Evolutionary conservation across 441 rosid genomes (phyloP).

Genomic region (Populus trichocarpa): DNA sequence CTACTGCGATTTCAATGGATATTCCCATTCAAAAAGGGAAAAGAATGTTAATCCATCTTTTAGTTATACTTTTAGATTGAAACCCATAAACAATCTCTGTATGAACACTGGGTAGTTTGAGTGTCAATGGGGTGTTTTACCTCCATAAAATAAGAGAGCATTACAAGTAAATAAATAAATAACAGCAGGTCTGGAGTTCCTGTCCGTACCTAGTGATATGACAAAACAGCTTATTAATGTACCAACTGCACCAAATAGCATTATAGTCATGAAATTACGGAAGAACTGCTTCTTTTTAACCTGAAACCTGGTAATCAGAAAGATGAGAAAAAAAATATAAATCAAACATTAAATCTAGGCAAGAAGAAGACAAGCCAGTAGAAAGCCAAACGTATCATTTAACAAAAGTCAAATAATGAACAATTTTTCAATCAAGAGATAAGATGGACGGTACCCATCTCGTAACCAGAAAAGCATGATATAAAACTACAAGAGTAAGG

Average conservation of each 20-base stretch:
- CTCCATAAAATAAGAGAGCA: constrained; percentile 1
- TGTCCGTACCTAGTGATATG: constrained; percentile 56
- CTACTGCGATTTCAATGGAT: neutral
- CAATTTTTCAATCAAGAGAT: neutral
- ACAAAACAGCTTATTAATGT: constrained; percentile 60
- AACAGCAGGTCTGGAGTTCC: constrained; percentile 1
- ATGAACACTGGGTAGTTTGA: neutral
- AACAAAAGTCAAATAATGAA: neutral
- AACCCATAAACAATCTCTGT: neutral
- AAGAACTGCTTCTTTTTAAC: constrained; percentile 95
- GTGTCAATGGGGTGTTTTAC: neutral
- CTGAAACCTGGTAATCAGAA: constrained; percentile 58
- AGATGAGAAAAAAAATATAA: neutral
- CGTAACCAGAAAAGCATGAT: neutral
- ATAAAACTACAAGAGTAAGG: neutral
- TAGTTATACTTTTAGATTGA: neutral
- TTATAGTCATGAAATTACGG: too few species aligned
- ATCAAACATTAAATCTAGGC: neutral
- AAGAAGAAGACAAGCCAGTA: neutral
- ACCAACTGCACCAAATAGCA: constrained; percentile 77
- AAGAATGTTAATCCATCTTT: neutral
- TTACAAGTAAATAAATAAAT: neutral
- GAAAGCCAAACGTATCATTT: neutral
- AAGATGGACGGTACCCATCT: neutral
- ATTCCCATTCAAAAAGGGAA: neutral